phyloP scores from a whole-genome alignment of 2,329 filamentous ascomycete species.

The Xylariomycetidae sp. region DNA sequence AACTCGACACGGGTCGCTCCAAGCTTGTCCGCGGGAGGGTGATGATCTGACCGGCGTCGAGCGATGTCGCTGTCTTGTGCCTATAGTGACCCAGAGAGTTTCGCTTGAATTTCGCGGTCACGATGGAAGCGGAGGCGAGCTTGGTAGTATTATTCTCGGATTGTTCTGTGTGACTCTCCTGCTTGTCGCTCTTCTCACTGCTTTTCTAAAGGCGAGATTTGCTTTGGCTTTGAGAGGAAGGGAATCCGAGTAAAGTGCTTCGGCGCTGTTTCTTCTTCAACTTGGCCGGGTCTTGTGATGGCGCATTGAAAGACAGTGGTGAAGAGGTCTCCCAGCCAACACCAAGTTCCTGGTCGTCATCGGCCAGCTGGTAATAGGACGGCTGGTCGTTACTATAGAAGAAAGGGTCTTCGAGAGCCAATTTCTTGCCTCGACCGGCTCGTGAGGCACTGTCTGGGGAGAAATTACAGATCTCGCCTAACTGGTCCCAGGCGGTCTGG shows the following conservation, averaged over 20 bases:
- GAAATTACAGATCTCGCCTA: slow-evolving; percentile 24
- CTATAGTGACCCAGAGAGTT: slow-evolving; percentile 20
- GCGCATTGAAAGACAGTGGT: slow-evolving; percentile 4
- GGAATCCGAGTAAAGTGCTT: slow-evolving; percentile 15
- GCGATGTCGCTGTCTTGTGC: slow-evolving; percentile 21
- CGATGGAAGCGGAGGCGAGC: slow-evolving; percentile 17
- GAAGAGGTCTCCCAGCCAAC: slow-evolving; percentile 5
- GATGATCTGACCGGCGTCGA: slow-evolving; percentile 19
- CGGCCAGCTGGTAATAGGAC: slow-evolving; percentile 11
- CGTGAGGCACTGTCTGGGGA: slow-evolving; percentile 17
- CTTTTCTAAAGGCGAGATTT: slow-evolving; percentile 19
- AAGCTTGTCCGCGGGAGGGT: slow-evolving; percentile 5
- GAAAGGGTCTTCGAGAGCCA: slow-evolving; percentile 22
- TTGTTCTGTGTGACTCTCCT: slow-evolving; percentile 10
- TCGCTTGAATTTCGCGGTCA: slow-evolving; percentile 20
- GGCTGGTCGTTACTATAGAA: slow-evolving; percentile 19
- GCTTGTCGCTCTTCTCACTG: slow-evolving; percentile 13
- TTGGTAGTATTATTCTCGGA: slow-evolving; percentile 13
- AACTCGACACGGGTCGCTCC: slow-evolving; percentile 23
- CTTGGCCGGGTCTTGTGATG: slow-evolving; percentile 10
- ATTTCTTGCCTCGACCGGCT: slow-evolving; percentile 11
- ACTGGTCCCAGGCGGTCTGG: slow-evolving; percentile 22
- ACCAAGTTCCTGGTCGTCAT: slow-evolving; percentile 7
- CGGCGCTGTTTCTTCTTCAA: slow-evolving; percentile 20
- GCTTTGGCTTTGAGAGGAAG: slow-evolving; percentile 15